Evolutionary conservation across 495 filamentous ascomycete species (phyloP).

Genomic region (Penicillium angulare): DNA sequence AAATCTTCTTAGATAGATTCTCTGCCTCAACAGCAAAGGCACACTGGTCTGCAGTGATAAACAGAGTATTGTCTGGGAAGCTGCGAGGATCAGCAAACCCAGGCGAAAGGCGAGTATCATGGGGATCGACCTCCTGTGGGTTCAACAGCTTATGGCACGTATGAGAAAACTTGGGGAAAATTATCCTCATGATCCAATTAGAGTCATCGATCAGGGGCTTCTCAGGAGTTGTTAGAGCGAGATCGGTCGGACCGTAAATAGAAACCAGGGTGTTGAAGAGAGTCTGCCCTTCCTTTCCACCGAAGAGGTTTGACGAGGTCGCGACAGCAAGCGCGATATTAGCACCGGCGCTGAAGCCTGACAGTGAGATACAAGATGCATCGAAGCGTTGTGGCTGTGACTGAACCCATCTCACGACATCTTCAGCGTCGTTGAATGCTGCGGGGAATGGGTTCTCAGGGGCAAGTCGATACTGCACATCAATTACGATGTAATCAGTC

Average conservation of each 20-base stretch:
- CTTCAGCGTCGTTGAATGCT: constrained; percentile 66
- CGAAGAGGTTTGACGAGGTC: constrained; percentile 28
- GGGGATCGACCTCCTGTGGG: constrained; percentile 19
- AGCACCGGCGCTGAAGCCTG: constrained; percentile 46
- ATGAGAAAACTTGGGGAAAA: constrained; percentile 27
- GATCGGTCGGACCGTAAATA: constrained; percentile 39
- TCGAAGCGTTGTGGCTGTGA: constrained; percentile 35
- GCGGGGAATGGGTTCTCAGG: constrained; percentile 76
- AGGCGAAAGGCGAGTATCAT: constrained; percentile 43
- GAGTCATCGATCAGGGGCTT: constrained; percentile 26
- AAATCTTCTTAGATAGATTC: constrained; percentile 37
- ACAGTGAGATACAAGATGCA: constrained; percentile 33
- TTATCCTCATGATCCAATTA: constrained; percentile 27
- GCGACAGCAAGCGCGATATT: constrained; percentile 40
- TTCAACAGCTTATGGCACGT: constrained; percentile 28
- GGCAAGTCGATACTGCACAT: constrained; percentile 73
- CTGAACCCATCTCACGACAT: constrained; percentile 36
- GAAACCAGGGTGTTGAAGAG: constrained; percentile 36
- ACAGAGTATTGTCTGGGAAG: constrained; percentile 38
- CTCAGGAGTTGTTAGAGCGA: constrained; percentile 22
- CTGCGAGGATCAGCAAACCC: constrained; percentile 30
- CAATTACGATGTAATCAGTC: constrained; percentile 41
- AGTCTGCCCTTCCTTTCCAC: constrained; percentile 10
- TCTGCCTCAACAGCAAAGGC: constrained; percentile 41
- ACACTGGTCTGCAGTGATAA: constrained; percentile 43